Evolutionary conservation across 805 yeast species (phyloP).

Genomic region (Candida maris): DNA sequence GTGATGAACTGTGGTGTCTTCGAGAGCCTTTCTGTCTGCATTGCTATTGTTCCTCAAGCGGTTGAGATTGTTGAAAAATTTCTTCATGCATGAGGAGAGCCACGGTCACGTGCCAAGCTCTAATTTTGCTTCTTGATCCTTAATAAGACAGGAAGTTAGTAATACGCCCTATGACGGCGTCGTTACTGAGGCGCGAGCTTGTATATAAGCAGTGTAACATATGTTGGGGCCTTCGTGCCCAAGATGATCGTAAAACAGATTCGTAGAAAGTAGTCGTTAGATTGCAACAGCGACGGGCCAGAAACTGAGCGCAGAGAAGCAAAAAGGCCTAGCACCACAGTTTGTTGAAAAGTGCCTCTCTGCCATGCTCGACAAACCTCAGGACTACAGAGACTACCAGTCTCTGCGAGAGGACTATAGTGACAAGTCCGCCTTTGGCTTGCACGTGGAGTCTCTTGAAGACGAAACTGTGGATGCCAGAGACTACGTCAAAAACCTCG

Average conservation of each 20-base stretch:
- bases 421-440: not conserved
- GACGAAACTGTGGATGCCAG: constrained; percentile 24
- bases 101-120: constrained; percentile 15
- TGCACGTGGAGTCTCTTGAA: constrained; percentile 15
- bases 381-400: constrained; percentile 1
- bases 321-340: too few relatives aligned
- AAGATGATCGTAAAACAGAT: too few relatives aligned
- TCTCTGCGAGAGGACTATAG: not conserved
- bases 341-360: too few relatives aligned
- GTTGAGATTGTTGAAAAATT: constrained; percentile 1
- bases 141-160: not conserved
- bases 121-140: constrained; percentile 8
- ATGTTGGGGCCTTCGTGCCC: too few relatives aligned
- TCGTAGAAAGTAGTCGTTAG: too few relatives aligned
- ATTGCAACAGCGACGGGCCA: too few relatives aligned
- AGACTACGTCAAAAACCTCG: constrained; percentile 27
- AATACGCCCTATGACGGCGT: not conserved
- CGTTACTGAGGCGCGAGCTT: not conserved
- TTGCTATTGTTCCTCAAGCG: too few relatives aligned
- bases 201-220: not conserved
- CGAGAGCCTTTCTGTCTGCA: too few relatives aligned
- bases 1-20: too few relatives aligned
- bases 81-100: not conserved
- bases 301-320: too few relatives aligned
- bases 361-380: too few relatives aligned